Percentiles rank a stretch among this genome's conserved stretches.
These are phyloP conservation scores for Mucor piriformis DNA, from an alignment of 371 early-diverging fungal species.

Conservation along the genomic window DNA sequence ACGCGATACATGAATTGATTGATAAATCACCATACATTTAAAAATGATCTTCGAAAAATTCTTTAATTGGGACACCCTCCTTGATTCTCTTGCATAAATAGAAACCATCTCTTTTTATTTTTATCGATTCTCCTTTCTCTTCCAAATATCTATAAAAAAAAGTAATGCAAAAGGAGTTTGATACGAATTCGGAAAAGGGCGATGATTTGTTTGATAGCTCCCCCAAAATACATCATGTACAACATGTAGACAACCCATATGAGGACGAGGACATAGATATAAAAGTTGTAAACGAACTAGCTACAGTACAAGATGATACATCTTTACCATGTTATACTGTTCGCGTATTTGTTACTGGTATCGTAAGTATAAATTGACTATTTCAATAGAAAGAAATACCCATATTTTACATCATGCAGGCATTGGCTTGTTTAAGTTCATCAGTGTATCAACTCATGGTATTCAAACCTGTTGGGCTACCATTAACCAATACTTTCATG, in stretches of 20 bases:
- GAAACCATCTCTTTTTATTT: neutral
- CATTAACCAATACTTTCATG: conserved; percentile 47
- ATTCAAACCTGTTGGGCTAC: conserved; percentile 46
- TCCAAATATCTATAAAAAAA: neutral
- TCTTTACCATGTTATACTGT: conserved; percentile 32
- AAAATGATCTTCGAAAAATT: too few relatives aligned
- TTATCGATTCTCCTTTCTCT: neutral
- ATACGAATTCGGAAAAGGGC: neutral
- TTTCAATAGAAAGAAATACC: too few relatives aligned
- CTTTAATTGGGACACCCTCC: neutral
- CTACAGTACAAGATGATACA: conserved; percentile 40
- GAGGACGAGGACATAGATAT: conserved; percentile 34
- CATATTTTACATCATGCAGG: too few relatives aligned
- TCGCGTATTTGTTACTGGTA: conserved; percentile 33
- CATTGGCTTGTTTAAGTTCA: conserved; percentile 30
- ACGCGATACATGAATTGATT: too few relatives aligned
- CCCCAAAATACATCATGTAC: neutral
- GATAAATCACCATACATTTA: too few relatives aligned
- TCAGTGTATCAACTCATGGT: conserved; percentile 45
- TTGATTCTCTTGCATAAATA: too few relatives aligned
- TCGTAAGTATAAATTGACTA: conserved; percentile 23
- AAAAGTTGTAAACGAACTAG: conserved; percentile 39
- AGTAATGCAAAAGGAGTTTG: neutral
- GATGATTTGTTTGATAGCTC: neutral
- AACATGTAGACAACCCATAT: neutral